These are phyloP conservation scores for Flaveria brownii DNA, from an alignment of 129 eudicot species.

Conservation along the genomic window DNA sequence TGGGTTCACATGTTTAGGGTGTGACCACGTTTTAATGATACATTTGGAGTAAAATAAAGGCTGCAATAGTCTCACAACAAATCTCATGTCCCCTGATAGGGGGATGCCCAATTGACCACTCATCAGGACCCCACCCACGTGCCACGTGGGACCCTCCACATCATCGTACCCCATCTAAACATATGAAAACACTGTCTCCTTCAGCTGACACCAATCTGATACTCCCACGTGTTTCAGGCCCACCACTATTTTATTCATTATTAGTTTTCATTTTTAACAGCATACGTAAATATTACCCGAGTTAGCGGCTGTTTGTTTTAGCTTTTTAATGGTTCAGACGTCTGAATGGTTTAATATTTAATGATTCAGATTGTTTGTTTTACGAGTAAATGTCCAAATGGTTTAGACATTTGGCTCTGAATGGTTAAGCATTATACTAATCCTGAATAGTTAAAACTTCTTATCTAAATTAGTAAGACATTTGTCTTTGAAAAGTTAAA, in stretches of 20 bases:
- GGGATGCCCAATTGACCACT: slow-evolving; percentile 29
- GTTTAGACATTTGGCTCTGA: no score
- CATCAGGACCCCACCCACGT: slow-evolving; percentile 26
- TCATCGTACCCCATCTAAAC: slow-evolving; percentile 36
- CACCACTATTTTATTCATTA: not conserved
- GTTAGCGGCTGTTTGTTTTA: no score
- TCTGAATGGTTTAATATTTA: no score
- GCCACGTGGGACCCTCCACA: slow-evolving; percentile 22
- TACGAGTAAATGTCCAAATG: no score
- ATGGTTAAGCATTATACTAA: no score
- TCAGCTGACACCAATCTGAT: slow-evolving; percentile 15
- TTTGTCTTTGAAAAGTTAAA: no score
- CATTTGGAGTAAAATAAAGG: slow-evolving; percentile 14
- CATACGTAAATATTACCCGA: no score
- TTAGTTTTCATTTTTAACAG: not conserved
- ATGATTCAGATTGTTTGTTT: no score
- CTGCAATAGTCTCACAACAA: slow-evolving; percentile 23
- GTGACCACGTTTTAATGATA: slow-evolving; percentile 35
- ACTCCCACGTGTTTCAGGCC: slow-evolving; percentile 32
- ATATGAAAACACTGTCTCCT: slow-evolving; percentile 28
- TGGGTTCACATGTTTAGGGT: slow-evolving; percentile 20
- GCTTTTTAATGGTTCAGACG: no score
- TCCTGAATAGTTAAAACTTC: no score
- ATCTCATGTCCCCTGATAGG: slow-evolving; percentile 31
- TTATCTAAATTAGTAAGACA: no score